These are phyloP conservation scores for Rubia tinctorum DNA, from an alignment of 305 asterid species.

Conservation along the genomic window DNA sequence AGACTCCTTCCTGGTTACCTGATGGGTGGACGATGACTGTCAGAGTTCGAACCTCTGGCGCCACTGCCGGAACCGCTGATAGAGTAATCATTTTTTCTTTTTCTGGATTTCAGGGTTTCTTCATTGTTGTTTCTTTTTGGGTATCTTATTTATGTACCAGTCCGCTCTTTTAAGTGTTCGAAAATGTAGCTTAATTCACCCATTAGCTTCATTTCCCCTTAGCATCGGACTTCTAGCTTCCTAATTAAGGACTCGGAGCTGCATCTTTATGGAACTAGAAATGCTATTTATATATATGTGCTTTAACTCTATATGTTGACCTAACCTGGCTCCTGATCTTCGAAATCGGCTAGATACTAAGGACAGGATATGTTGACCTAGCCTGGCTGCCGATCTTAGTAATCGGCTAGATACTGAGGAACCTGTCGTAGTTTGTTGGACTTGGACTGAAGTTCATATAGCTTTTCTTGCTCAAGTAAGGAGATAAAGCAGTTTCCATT, in stretches of 20 bases:
- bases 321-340: neutral
- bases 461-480: neutral
- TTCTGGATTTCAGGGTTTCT: neutral
- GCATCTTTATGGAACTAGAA: neutral
- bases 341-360: neutral
- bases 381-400: neutral
- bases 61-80: constrained; percentile 62
- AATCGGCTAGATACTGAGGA: neutral
- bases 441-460: neutral
- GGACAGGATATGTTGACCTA: neutral
- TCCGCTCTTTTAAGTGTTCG: neutral
- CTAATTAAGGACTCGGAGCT: neutral
- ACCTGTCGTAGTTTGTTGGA: neutral
- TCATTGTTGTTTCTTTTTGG: neutral
- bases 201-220: neutral
- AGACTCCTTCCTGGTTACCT: constrained; percentile 74
- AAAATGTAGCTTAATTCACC: neutral
- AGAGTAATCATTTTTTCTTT: constrained; percentile 41
- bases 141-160: neutral
- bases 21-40: constrained; percentile 53
- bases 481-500: neutral
- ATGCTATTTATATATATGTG: neutral
- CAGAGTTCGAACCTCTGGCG: constrained; percentile 58
- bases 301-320: neutral
- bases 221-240: neutral